Percentiles rank a stretch among this genome's conserved stretches.
Evolutionary conservation across 805 yeast genomes (phyloP).

Genomic region (Hanseniaspora nectarophila): DNA sequence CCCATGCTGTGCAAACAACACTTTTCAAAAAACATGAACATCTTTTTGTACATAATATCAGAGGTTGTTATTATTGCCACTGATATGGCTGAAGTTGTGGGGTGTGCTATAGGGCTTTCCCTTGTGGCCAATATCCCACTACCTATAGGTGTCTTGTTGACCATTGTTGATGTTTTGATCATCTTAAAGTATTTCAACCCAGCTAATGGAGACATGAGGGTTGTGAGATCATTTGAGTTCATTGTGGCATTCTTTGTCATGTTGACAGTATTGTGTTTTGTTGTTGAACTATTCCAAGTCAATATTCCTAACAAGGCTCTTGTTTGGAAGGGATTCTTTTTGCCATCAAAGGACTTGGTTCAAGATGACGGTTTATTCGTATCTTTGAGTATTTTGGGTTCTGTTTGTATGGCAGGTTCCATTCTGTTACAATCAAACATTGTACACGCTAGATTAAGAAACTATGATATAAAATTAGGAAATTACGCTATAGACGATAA

Average conservation of each 20-base stretch:
- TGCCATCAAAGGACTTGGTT: slow-evolving; percentile 51
- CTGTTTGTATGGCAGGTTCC: slow-evolving; percentile 92
- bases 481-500: slow-evolving; percentile 28
- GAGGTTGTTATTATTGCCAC: slow-evolving; percentile 86
- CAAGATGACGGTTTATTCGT: slow-evolving; percentile 62
- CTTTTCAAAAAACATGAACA: slow-evolving; percentile 49
- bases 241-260: slow-evolving; percentile 61
- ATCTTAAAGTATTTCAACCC: slow-evolving; percentile 69
- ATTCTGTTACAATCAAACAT: slow-evolving; percentile 74
- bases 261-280: slow-evolving; percentile 65
- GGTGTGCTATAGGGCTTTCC: slow-evolving; percentile 76
- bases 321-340: slow-evolving; percentile 47
- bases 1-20: slow-evolving; percentile 78
- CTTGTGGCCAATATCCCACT: slow-evolving; percentile 67
- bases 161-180: slow-evolving; percentile 69
- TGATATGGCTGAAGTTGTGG: slow-evolving; percentile 87
- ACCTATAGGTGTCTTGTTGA: slow-evolving; percentile 59
- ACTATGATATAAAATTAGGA: slow-evolving; percentile 61
- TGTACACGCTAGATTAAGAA: slow-evolving; percentile 73
- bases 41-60: slow-evolving; percentile 54
- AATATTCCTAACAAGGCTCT: slow-evolving; percentile 41
- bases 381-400: slow-evolving; percentile 77
- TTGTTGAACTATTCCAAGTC: slow-evolving; percentile 52
- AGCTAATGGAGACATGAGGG: slow-evolving; percentile 59
- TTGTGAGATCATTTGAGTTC: slow-evolving; percentile 64